phyloP scores from a whole-genome alignment of 2,329 filamentous ascomycete genomes.

The Trichoderma atroviride region DNA sequence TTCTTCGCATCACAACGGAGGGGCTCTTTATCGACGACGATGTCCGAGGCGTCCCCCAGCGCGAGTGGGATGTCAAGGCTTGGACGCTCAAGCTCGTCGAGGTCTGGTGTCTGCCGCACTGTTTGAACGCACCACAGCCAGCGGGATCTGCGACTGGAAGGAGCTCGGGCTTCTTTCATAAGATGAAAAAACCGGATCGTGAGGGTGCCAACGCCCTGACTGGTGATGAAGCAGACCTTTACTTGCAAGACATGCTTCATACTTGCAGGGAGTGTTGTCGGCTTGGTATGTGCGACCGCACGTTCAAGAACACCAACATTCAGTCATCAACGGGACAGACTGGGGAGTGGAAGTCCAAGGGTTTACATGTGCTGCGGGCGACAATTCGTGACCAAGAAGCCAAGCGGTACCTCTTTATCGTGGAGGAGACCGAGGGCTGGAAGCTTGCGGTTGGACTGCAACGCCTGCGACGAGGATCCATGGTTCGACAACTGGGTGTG shows the following conservation, averaged over 20 bases:
- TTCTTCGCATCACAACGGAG: constrained; percentile 89
- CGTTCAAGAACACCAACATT: constrained; percentile 49
- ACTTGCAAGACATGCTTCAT: constrained; percentile 62
- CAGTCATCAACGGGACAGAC: constrained; percentile 47
- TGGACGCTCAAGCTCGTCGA: constrained; percentile 95
- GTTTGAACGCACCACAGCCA: constrained; percentile 51
- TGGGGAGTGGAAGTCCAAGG: constrained; percentile 58
- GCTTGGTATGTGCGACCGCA: constrained; percentile 52
- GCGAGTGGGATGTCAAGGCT: constrained; percentile 98
- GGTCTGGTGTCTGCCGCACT: constrained; percentile 76
- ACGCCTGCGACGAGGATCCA: constrained; percentile 61
- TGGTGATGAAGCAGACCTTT: constrained; percentile 68
- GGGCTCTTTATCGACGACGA: constrained; percentile 98
- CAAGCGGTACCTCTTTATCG: constrained; percentile 66
- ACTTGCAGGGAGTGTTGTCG: constrained; percentile 68
- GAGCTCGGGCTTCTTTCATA: constrained; percentile 49
- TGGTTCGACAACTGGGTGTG: constrained; percentile 62
- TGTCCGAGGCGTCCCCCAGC: constrained; percentile 83
- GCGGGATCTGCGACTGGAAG: constrained; percentile 44
- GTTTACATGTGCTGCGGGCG: constrained; percentile 64
- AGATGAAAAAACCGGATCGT: constrained; percentile 52
- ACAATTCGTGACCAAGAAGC: constrained; percentile 67
- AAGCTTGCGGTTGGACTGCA: constrained; percentile 66
- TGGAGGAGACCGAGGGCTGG: constrained; percentile 68
- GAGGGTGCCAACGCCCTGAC: constrained; percentile 56